Conservation (phyloP, 2,329 filamentous ascomycete genomes). For the Elsinoe perseae region DNA sequence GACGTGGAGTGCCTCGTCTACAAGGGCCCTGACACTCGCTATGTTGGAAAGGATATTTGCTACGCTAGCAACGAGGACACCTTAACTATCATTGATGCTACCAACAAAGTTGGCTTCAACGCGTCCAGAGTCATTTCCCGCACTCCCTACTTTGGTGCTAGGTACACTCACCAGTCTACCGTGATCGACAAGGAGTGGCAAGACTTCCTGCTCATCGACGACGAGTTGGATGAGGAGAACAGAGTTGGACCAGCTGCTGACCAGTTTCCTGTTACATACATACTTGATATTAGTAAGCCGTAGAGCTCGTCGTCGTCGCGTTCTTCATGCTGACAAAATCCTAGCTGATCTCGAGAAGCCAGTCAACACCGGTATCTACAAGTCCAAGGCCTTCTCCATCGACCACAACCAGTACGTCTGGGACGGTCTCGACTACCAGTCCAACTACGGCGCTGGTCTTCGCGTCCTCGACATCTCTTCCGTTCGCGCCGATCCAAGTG, state of each 20-base stretch:
- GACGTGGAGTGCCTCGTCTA: conserved; percentile 51
- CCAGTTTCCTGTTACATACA: conserved; percentile 41
- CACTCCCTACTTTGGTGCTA: conserved; percentile 42
- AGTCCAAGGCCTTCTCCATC: conserved; percentile 29
- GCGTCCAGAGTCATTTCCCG: conserved; percentile 38
- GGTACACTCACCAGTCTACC: conserved; percentile 50
- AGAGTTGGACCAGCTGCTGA: conserved; percentile 35
- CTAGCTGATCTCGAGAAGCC: conserved; percentile 35
- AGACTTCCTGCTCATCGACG: conserved; percentile 45
- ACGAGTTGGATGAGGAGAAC: conserved; percentile 46
- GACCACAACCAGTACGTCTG: conserved; percentile 39
- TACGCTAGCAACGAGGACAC: conserved; percentile 47
- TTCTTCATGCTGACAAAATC: neutral
- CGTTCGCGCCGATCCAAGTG: conserved; percentile 38
- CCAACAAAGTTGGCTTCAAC: conserved; percentile 33
- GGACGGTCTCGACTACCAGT: conserved; percentile 32
- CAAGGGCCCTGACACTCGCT: conserved; percentile 41
- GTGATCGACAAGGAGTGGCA: conserved; percentile 41
- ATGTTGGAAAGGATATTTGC: conserved; percentile 43
- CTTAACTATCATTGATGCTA: conserved; percentile 38
- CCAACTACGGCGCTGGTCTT: conserved; percentile 33
- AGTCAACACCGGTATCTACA: conserved; percentile 35
- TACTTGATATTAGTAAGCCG: conserved; percentile 39
- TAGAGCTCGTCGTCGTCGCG: neutral
- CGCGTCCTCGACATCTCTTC: conserved; percentile 32